Conservation (phyloP, 495 filamentous ascomycete species). For the Neohortaea acidophila region DNA sequence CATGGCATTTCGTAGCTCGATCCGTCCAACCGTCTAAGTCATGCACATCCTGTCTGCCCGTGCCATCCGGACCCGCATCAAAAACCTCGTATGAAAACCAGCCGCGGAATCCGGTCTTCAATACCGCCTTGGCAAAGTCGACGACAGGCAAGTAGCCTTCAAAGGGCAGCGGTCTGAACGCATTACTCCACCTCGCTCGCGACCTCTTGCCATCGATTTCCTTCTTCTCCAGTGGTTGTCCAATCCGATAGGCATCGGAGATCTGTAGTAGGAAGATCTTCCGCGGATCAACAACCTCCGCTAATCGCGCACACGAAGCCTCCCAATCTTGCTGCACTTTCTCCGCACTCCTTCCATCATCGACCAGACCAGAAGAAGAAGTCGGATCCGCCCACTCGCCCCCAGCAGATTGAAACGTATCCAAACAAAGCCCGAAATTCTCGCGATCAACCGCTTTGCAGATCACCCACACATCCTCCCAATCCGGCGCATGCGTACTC, state of each 20-base stretch:
- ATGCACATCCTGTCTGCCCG: conserved; percentile 43
- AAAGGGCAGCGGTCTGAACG: conserved; percentile 53
- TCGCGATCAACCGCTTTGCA: conserved; percentile 42
- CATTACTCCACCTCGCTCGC: conserved; percentile 55
- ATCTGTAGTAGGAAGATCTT: conserved; percentile 70
- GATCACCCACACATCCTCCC: conserved; percentile 55
- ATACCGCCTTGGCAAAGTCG: conserved; percentile 48
- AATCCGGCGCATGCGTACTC: conserved; percentile 54
- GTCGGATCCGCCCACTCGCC: conserved; percentile 66
- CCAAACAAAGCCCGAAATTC: conserved; percentile 64
- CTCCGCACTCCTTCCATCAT: conserved; percentile 23
- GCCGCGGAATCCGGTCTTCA: conserved; percentile 53
- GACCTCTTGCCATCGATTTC: conserved; percentile 39
- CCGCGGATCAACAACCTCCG: conserved; percentile 41
- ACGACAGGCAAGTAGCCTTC: conserved; percentile 57
- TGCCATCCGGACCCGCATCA: conserved; percentile 45
- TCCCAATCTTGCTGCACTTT: conserved; percentile 38
- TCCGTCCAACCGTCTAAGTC: conserved; percentile 42
- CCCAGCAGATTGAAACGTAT: conserved; percentile 68
- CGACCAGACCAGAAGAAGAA: conserved; percentile 44
- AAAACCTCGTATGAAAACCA: conserved; percentile 70
- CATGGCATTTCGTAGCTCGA: conserved; percentile 42
- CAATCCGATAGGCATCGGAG: conserved; percentile 57
- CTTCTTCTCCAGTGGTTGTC: conserved; percentile 34
- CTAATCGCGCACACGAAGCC: conserved; percentile 39